phyloP scores from a whole-genome alignment of 306 rosid genomes.

The Senna siamea region DNA sequence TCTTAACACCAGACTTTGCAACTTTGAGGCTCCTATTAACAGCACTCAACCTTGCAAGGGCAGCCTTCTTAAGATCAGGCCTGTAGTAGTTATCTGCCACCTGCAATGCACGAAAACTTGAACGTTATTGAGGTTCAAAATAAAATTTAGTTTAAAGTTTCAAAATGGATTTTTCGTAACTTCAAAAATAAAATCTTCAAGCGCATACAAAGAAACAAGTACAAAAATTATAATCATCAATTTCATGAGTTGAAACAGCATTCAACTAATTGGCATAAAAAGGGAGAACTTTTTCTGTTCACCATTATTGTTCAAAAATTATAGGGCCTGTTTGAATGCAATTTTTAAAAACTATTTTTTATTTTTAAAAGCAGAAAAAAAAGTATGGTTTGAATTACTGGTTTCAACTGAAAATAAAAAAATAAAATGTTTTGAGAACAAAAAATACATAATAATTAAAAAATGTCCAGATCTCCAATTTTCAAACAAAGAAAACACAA shows the following conservation, averaged over 20 bases:
- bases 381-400: no score
- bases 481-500: no score
- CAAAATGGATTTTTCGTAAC: neutral
- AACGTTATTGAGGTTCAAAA: neutral
- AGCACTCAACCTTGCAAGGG: constrained; percentile 89
- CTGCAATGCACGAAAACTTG: constrained; percentile 35
- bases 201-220: neutral
- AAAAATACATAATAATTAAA: no score
- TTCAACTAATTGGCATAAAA: neutral
- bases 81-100: constrained; percentile 74
- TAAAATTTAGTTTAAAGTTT: neutral
- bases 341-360: no score
- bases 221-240: no score
- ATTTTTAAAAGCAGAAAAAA: no score
- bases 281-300: neutral
- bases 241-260: no score
- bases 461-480: no score
- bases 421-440: no score
- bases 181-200: no score
- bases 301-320: neutral
- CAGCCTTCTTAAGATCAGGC: constrained; percentile 85
- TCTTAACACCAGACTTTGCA: constrained; percentile 89
- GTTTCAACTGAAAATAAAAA: no score
- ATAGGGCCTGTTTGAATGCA: no score
- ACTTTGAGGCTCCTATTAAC: constrained; percentile 88